Base-by-base conservation (phyloP, 2,329 filamentous ascomycete genomes). In the Neurospora crassa region DNA sequence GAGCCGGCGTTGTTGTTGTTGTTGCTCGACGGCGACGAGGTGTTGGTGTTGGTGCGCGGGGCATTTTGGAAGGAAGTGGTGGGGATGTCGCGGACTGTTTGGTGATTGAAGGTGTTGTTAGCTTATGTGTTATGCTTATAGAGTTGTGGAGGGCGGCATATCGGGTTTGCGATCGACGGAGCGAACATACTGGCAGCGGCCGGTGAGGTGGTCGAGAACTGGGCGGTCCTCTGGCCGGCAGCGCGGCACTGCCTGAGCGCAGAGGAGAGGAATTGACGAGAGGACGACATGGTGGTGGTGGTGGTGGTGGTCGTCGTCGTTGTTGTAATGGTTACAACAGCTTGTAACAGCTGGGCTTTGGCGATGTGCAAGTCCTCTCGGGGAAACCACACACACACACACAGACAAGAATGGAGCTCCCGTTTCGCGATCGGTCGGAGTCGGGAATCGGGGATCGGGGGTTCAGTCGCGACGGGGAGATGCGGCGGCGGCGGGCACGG, bases 261-360 rank as follows among this genome's bases (percentile, higher is more conserved):
- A 70, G 73, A 69, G n/a, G 72, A 72, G 68, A 76, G 68, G 71
- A 70, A 76, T 73, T 76, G 75, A 71, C 74, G 73, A 68, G 40
- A 69, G 43, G 71, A 72, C 34, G 74, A 72, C 74, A 75, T 75
- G 67, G 29, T 68, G 63, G 14, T 68, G 14, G 47, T 29, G 29
- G 29, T 29, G 29, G 29, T 24, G 24, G 24, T 24, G 24, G 24
- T 24, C 2, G 24, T 24, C 2, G 24, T 41, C 45, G 47, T 16
- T 14, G 70, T 71, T n/a, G 68, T 70, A 16, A 41, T 63, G 18
- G 14, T 71, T 16, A 68, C 24, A 43, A 20, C 59, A 40, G 47
- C 68, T 40, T 40, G 41, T 4, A 53, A 67, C 43, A 45, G 41
- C 40, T 68, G 41, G 43, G 63, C 16, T 59, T 71, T 69, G 69